Evolutionary conservation across 1,284 basidiomycete genomes (phyloP), one percentile per base, ranked within the genome.

Genomic region (Meripilus lineatus): DNA sequence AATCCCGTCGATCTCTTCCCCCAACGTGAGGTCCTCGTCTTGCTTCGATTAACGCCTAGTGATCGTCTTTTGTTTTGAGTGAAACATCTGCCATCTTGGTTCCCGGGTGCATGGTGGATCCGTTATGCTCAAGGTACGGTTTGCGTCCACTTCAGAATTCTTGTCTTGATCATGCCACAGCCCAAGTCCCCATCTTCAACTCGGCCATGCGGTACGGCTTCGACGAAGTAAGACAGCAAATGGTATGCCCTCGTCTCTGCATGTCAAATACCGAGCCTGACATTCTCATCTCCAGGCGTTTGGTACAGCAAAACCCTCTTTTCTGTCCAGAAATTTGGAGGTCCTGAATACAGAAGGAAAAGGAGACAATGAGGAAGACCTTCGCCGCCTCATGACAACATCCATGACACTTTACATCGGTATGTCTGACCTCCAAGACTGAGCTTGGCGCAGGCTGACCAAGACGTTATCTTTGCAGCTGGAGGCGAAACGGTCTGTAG

Each of bases 21-120:
- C 2, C 36, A 54, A n/a, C 36, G 57, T 58, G 37, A 37, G 56
- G 47, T 20, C n/a, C 4, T 22, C 26, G 38, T 33, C 25, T 28
- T 18, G 32, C n/a, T n/a, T n/a, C 20, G 25, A 13, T 14, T 23
- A 14, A 11, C 10, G 24, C 14, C 5, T 22, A 25, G 10, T 38
- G 5, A 23, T n/a, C 32, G 10, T 7, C 8, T 14, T 20, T 14
- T 30, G 23, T 3, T 3, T 7, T 5, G 33, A 48, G 46, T 48
- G 21, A 44, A 44, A 38, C 38, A 57, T 23, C 23, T 61, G 7
- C 59, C 60, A 1, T 45, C 50, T n/a, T 62, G 60, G 60, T 52
- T 59, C 36, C 60, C 59, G 0, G 58, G 60, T n/a, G 58, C 59
- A 1, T 45, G 38, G 3, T 61, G 62, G 45, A 36, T 36, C 18